Evolutionary conservation across 2,329 filamentous ascomycete genomes (phyloP), one percentile per base, ranked within the genome.

Genomic region (Xylaria polymorpha): DNA sequence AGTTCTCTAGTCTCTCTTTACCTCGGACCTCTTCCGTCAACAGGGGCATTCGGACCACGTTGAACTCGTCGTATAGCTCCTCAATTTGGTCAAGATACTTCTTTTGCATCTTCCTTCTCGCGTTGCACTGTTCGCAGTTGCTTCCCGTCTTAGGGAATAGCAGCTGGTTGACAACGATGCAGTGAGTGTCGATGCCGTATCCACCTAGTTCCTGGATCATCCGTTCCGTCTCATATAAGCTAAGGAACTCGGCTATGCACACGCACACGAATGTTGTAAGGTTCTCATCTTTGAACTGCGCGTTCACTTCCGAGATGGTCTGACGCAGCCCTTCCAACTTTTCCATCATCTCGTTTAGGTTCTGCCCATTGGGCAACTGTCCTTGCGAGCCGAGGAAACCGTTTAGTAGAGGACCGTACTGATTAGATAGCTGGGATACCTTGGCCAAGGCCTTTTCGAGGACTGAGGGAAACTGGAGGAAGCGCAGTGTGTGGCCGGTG

Each of bases 1-100:
- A 98, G 81, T 89, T 93, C 83, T 97, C 94, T 75, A 99, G 84
- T 82, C 90, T 95, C 78, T 98, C 95, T 86, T 97, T 97, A 53
- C 96, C 96, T 77, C 96, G 86, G 10, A 99, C 94, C 84, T 99
- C 96, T 81, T 99, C 95, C 1, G 97, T 93, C 68, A 99, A 83
- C 77, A 99, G 82, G 44, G 96, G 96, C 94, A 99, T 98, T 86
- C 95, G 95, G 74, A 99, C 95, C 46, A 99, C 94, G 79, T 99
- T 97, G 85, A 99, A 99, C 81, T 99, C 96, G 78, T 98, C 94
- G 80, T 99, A 99, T 68, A 99, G 84, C 84, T 99, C 96, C 83
- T 97, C 94, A 77, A 98, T 98, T 86, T 99, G 95, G 79, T 98
- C 94, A 51, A 99, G 87, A 80, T 99, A 99, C 85, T 99, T 99